Base-by-base conservation (phyloP, 257 asterid species). In the Salvia splendens region DNA sequence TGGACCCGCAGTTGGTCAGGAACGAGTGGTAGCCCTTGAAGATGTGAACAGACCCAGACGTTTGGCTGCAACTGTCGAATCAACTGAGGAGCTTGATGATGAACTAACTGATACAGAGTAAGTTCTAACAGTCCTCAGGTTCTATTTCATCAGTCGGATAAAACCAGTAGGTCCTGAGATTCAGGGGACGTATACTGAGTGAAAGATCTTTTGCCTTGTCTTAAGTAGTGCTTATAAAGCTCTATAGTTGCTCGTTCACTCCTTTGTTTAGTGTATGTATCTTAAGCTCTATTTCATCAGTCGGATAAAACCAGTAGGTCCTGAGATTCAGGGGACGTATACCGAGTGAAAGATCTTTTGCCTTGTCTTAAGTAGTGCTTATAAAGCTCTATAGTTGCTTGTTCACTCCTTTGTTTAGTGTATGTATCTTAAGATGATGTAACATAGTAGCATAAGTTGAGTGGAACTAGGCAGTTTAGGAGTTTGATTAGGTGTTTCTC, bases 31-130 rank as follows among this genome's bases (percentile, higher is more conserved):
- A 47, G 91, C 82, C 66, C 80, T 77, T 56, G 96, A 80, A 54
- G 87, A 75, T 69, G 84, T 77, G 45, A 82, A 85, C 77, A 77
- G 94, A 70, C 79, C 76, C 16, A 81, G 92, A 73, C 82, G 77
- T 79, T 80, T 75, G 38, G 79, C 68, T 43, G 81, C 85, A 59
- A 81, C 76, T 71, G 12, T 78, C 32, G 69, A 47, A 76, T 46
- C 75, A n/a, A 64, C 71, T 2, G 89, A 85, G 63, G 86, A 86
- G 59, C 66, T 79, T 74, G 96, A 89, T 32, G 91, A 84, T 16
- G 95, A 92, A 65, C 82, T 82, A 75, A 73, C 84, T 65, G 97
- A 84, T 64, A 74, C 89, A 5, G 95, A 89, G 98, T 92, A 87
- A 87, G 98, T 83, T 79, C 49, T 63, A 63, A 62, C 50, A 24